Evolutionary conservation across 306 rosid genomes (phyloP).

Genomic region (Vachellia collinsii): DNA sequence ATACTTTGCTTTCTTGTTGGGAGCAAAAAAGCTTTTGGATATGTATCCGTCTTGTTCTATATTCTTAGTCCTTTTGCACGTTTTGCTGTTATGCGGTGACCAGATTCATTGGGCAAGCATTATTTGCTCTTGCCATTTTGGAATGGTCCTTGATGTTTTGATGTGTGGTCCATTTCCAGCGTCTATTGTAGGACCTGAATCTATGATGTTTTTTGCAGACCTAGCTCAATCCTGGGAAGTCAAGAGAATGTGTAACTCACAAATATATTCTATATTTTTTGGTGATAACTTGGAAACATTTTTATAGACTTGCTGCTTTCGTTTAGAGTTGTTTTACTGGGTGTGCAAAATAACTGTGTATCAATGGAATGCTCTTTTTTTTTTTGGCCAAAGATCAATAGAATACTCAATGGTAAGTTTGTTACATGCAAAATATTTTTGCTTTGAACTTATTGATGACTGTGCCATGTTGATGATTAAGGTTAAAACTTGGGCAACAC

Average conservation of each 20-base stretch:
- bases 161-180: neutral
- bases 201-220: neutral
- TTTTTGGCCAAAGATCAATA: too few species aligned
- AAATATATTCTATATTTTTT: too few species aligned
- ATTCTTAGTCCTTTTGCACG: neutral
- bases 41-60: neutral
- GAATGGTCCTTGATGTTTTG: conserved; percentile 2
- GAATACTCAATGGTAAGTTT: conserved; percentile 7
- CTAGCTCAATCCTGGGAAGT: conserved; percentile 7
- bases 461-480: conserved; percentile 36
- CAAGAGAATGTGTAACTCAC: too few species aligned
- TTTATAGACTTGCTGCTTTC: neutral
- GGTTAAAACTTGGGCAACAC: conserved; percentile 96
- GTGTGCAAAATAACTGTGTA: conserved; percentile 12
- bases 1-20: conserved; percentile 20
- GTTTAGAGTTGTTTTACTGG: conserved; percentile 5
- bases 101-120: neutral
- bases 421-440: neutral
- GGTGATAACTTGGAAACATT: conserved; percentile 12
- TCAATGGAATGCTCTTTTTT: neutral
- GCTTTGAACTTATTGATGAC: neutral
- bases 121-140: conserved; percentile 2
- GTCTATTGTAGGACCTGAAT: neutral
- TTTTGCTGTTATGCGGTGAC: conserved; percentile 1
- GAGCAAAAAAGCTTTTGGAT: neutral